phyloP scores from a whole-genome alignment of 2,329 filamentous ascomycete genomes.

The Bipolaris zeicola region DNA sequence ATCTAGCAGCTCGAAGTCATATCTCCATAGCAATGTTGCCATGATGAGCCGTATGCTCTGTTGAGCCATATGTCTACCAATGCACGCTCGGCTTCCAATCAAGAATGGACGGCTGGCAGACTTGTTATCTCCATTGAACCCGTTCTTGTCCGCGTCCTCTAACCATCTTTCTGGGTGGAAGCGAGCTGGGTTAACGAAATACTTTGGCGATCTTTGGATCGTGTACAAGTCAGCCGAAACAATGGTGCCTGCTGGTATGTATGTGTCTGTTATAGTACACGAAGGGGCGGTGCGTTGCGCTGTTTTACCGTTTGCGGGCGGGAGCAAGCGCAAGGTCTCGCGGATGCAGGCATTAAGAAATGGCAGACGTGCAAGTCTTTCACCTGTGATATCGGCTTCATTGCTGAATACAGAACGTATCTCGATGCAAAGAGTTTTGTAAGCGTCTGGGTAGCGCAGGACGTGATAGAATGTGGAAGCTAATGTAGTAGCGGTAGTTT shows the following conservation, averaged over 20 bases:
- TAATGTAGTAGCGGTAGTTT: conserved; percentile 3
- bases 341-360: conserved; percentile 3
- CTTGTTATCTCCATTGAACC: conserved; percentile 1
- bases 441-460: conserved; percentile 1
- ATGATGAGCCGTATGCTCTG: conserved; percentile 6
- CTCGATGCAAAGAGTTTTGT: neutral
- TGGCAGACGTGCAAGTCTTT: conserved; percentile 2
- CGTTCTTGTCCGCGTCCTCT: conserved; percentile 2
- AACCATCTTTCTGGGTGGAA: conserved; percentile 4
- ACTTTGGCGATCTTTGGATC: conserved; percentile 1
- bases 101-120: conserved; percentile 3
- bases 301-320: conserved; percentile 2
- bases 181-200: neutral
- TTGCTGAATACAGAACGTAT: conserved; percentile 1
- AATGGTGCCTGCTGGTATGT: conserved; percentile 3
- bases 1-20: conserved; percentile 3
- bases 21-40: neutral
- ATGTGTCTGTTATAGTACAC: conserved; percentile 3
- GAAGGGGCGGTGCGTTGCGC: conserved; percentile 2
- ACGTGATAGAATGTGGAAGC: conserved; percentile 7
- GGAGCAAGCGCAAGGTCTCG: conserved; percentile 6
- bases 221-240: conserved; percentile 1
- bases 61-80: conserved; percentile 3
- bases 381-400: conserved; percentile 4
- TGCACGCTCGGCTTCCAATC: conserved; percentile 1